A percentile compares a stretch with the other conserved stretches of the same genome.
Evolutionary conservation across 176 grass and related monocot genomes (phyloP).

Genomic region (Bolboschoenus planiculmis): DNA sequence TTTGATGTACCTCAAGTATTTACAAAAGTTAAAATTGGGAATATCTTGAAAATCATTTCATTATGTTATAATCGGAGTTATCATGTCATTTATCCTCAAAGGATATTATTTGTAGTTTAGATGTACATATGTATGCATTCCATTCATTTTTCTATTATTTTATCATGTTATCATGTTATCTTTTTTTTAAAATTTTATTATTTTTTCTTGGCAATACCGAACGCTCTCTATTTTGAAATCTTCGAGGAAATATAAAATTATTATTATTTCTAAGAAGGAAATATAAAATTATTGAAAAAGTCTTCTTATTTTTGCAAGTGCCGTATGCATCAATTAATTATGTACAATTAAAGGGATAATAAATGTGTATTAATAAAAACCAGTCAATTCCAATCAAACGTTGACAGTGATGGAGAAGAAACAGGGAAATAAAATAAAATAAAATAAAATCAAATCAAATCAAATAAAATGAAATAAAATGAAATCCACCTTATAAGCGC

Average conservation of each 20-base stretch:
- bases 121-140: no score
- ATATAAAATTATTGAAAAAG: not conserved
- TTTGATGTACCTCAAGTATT: not conserved
- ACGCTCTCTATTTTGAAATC: not conserved
- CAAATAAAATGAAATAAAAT: no score
- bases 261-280: not conserved
- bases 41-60: not conserved
- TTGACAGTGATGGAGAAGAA: no score
- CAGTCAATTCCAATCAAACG: not conserved
- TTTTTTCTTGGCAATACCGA: not conserved
- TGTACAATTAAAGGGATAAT: not conserved
- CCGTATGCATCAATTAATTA: not conserved
- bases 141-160: not conserved
- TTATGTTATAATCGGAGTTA: not conserved
- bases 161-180: not conserved
- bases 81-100: not conserved
- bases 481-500: not conserved
- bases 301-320: not conserved
- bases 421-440: no score
- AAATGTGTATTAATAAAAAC: not conserved
- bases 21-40: not conserved
- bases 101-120: no score
- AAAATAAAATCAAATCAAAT: no score
- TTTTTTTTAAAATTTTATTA: not conserved
- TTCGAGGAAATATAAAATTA: no score